Evolutionary conservation across 179 eudicot genomes (phyloP), one percentile per base, ranked within the genome.

Genomic region (Vitellaria paradoxa): DNA sequence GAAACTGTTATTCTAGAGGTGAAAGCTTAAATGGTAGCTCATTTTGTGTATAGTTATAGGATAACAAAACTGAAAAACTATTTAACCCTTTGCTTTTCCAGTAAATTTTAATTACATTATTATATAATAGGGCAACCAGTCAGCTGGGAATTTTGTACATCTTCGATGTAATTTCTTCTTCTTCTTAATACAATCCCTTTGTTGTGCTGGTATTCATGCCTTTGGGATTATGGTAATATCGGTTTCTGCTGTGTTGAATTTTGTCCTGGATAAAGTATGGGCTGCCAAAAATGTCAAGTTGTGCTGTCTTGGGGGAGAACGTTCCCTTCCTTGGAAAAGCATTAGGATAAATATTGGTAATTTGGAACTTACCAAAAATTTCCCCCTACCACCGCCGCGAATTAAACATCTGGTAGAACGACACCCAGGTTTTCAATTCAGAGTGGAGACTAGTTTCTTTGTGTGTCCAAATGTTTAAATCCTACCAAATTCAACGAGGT

Each of bases 1-100:
- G 14, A 30, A 30, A 30, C 5, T 23, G 42, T 15, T 23, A 70
- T 52, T 52, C 45, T 50, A 24, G 18, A 68, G n/a, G 72, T 23
- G 26, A 62, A 46, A 71, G 63, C 47, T 15, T 53, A 12, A 24
- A 23, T n/a, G 2, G 63, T 55, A 24, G 63, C 15, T 56, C 47
- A 26, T 53, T 42, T 4, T 53, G 59, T 71, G 24, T 52, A 70
- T 23, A 52, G 60, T 40, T 71, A 70, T 70, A 70, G 73, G 60
- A 12, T 20, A 55, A 30, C 37, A 62, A 8, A 21, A 62, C 21
- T 62, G 37, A 62, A 8, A 62, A 21, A 9, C 65, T 5, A 9
- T 12, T 5, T 7, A 62, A 17, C 62, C n/a, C 20, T 61, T 20
- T 62, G 37, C 4, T 62, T 21, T 62, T 62, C 65, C 13, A 10